Conservation (phyloP, 176 grass and related monocot genomes). For the Raddia distichophylla region DNA sequence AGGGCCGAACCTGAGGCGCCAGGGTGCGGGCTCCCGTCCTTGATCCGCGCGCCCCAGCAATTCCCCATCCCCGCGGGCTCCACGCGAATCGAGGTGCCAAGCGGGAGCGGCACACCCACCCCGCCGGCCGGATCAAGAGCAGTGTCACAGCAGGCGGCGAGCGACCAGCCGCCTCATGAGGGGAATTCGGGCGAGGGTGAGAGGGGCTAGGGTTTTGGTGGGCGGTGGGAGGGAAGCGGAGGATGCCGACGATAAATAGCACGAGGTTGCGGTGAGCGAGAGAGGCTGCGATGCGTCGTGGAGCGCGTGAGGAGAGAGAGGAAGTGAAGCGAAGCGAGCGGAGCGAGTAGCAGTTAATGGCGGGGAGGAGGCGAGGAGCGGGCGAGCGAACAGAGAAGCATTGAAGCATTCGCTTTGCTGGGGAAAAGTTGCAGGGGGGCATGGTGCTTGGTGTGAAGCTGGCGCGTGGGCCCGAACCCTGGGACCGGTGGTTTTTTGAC, state of each 20-base stretch:
- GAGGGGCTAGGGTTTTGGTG: conserved; percentile 42
- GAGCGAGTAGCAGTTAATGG: conserved; percentile 41
- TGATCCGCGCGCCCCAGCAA: conserved; percentile 75
- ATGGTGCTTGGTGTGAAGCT: conserved; percentile 30
- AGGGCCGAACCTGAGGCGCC: conserved; percentile 59
- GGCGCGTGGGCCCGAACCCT: background rate
- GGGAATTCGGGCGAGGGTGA: background rate
- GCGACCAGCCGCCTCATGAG: background rate
- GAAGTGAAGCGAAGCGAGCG: background rate
- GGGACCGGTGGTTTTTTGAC: background rate
- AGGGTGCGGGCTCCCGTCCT: conserved; percentile 59
- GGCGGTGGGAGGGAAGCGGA: background rate
- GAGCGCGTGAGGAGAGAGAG: conserved; percentile 29
- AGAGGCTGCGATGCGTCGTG: conserved; percentile 21
- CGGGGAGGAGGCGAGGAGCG: background rate
- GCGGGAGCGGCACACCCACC: background rate
- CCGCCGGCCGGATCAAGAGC: conserved; percentile 13
- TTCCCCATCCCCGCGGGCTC: conserved; percentile 60
- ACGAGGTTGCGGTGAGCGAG: background rate
- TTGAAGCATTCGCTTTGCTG: conserved; percentile 16
- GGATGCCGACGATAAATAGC: background rate
- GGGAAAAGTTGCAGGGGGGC: conserved; percentile 14
- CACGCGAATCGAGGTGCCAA: background rate
- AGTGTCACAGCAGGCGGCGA: background rate
- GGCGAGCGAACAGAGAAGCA: conserved; percentile 18